Conservation (phyloP, 108 stramenopile species). For the Seminavis robusta region DNA sequence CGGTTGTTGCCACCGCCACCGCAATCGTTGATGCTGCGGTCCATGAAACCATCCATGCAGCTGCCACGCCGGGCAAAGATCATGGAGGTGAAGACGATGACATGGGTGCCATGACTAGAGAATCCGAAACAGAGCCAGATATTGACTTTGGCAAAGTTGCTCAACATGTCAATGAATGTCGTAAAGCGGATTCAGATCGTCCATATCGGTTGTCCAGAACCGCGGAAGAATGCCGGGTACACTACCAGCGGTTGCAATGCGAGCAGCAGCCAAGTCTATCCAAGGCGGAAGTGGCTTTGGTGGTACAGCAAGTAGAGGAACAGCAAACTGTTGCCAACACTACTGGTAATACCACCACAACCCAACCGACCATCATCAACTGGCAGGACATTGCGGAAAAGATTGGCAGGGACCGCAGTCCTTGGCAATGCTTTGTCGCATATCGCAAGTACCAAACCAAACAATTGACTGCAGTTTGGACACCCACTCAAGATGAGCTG, state of each 20-base stretch:
- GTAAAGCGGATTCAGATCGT: too few species aligned
- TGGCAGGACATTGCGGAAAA: background rate
- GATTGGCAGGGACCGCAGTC: constrained; percentile 3
- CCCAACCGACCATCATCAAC: constrained; percentile 1
- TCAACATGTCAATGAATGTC: background rate
- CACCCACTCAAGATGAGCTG: constrained; percentile 47
- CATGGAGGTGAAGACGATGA: too few species aligned
- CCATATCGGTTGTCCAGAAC: too few species aligned
- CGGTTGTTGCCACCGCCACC: background rate
- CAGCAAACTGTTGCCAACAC: too few species aligned
- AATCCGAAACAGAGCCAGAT: background rate
- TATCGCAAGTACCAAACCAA: constrained; percentile 24
- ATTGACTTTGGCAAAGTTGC: constrained; percentile 3
- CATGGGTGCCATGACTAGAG: too few species aligned
- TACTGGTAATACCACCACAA: constrained; percentile 14
- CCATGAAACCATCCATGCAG: background rate
- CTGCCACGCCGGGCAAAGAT: background rate
- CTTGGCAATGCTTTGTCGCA: constrained; percentile 45
- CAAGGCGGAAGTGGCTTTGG: background rate
- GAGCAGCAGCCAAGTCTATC: too few species aligned
- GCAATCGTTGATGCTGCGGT: background rate
- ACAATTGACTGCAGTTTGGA: constrained; percentile 30
- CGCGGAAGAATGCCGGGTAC: constrained; percentile 1
- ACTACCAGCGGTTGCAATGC: background rate
- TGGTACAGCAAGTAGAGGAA: constrained; percentile 9